Conservation (phyloP, 306 rosid species). For the Vigna nakashimae region DNA sequence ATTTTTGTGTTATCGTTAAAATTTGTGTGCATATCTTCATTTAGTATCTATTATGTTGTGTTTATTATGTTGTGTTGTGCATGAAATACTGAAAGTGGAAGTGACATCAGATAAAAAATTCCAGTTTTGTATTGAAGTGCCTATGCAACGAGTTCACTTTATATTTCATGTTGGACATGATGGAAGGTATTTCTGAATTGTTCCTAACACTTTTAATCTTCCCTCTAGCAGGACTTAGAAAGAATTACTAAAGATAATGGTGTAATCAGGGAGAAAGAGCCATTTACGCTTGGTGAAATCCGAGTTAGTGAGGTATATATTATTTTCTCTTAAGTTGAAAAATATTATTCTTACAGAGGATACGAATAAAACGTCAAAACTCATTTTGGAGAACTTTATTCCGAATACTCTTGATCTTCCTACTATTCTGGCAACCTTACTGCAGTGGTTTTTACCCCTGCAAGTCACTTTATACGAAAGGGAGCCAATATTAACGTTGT, state of each 20-base stretch:
- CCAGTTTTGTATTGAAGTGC: constrained; percentile 26
- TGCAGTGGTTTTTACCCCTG: neutral
- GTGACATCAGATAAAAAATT: constrained; percentile 18
- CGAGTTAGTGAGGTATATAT: constrained; percentile 70
- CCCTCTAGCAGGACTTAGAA: constrained; percentile 72
- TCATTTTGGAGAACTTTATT: constrained; percentile 30
- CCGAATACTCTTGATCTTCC: constrained; percentile 27
- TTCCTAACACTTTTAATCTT: constrained; percentile 25
- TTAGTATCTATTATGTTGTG: neutral
- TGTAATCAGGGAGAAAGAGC: constrained; percentile 76
- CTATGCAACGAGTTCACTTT: neutral
- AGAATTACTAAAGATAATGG: constrained; percentile 69
- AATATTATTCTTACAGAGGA: constrained; percentile 5
- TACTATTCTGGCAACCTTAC: constrained; percentile 33
- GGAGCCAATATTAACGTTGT: neutral
- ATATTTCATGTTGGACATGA: constrained; percentile 2
- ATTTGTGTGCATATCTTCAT: constrained; percentile 37
- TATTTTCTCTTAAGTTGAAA: constrained; percentile 15
- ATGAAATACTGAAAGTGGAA: constrained; percentile 20
- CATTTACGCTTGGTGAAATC: constrained; percentile 75
- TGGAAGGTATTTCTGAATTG: constrained; percentile 23
- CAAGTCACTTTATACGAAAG: neutral
- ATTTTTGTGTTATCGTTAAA: constrained; percentile 4
- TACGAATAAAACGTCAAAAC: constrained; percentile 22
- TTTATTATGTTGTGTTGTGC: neutral